Evolutionary conservation across 805 yeast genomes (phyloP).

Genomic region (Yamadazyma takamatsuzukensis): DNA sequence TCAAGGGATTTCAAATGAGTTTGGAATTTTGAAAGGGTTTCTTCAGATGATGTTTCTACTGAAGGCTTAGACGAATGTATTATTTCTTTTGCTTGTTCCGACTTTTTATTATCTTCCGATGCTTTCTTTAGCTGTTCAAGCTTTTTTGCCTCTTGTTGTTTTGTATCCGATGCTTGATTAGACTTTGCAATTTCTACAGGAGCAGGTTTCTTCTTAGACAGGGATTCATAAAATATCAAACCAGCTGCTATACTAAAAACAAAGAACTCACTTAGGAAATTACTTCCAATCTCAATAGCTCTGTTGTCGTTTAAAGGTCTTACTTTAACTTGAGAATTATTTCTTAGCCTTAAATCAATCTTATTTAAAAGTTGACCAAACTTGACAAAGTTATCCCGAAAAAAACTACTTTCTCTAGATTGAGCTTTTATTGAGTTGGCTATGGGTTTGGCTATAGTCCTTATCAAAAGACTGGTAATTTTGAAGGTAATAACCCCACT

Average conservation of each 20-base stretch:
- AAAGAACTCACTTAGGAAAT: slow-evolving; percentile 69
- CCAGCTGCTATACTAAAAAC: slow-evolving; percentile 80
- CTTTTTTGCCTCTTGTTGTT: no score
- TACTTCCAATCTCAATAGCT: slow-evolving; percentile 83
- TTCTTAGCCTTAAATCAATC: slow-evolving; percentile 59
- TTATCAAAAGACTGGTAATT: slow-evolving; percentile 62
- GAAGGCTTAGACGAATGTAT: no score
- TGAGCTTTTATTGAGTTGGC: slow-evolving; percentile 68
- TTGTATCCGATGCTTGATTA: no score
- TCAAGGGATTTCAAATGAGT: no score
- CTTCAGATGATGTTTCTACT: no score
- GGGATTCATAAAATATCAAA: slow-evolving; percentile 66
- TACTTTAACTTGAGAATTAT: slow-evolving; percentile 50
- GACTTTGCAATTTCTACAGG: no score
- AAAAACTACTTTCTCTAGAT: slow-evolving; percentile 67
- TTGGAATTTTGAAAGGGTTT: no score
- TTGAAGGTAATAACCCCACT: slow-evolving; percentile 72
- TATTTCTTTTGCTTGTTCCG: no score
- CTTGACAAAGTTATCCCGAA: slow-evolving; percentile 58
- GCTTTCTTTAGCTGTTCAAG: no score
- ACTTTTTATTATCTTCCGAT: no score
- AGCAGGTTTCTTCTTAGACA: slow-evolving; percentile 58
- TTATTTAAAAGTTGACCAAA: slow-evolving; percentile 72
- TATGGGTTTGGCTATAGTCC: slow-evolving; percentile 78
- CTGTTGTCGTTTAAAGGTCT: slow-evolving; percentile 78